Percentiles rank a stretch among this genome's conserved stretches.
Conservation (phyloP, 768 basidiomycete genomes). For the Russula emetica region DNA sequence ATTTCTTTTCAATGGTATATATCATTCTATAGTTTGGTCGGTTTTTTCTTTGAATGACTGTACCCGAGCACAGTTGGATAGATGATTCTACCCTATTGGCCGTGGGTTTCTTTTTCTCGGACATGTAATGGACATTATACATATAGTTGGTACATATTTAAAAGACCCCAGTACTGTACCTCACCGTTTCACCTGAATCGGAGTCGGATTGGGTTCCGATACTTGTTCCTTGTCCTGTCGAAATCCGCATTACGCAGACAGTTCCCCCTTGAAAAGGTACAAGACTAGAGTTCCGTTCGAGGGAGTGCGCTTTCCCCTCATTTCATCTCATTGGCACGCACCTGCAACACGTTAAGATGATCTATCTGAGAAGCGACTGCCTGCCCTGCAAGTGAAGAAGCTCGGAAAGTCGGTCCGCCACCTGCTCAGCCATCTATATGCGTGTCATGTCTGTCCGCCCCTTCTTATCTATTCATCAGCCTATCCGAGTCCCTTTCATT, state of each 20-base stretch:
- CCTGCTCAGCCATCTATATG: no score
- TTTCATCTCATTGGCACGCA: no score
- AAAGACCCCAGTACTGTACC: background rate
- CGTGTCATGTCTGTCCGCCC: no score
- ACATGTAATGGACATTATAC: conserved; percentile 18
- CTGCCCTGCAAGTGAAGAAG: no score
- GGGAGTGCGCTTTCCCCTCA: no score
- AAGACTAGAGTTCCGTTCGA: no score
- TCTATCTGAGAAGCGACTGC: no score
- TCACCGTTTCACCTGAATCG: background rate
- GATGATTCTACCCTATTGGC: conserved; percentile 3
- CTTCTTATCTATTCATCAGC: no score
- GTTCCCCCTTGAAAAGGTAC: no score
- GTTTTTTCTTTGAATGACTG: background rate
- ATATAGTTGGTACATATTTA: background rate
- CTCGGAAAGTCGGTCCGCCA: no score
- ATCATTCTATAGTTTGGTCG: background rate
- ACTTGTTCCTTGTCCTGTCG: background rate
- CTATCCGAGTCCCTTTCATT: no score
- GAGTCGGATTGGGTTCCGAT: background rate
- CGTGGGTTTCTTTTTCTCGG: background rate
- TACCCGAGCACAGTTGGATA: background rate
- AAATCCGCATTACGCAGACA: background rate
- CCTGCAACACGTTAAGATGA: no score
- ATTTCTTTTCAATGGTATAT: background rate